A percentile compares a stretch with the other conserved stretches of the same genome.
These are phyloP conservation scores for Drechslera avenae DNA, from an alignment of 2,329 filamentous ascomycete genomes.

Conservation along the genomic window DNA sequence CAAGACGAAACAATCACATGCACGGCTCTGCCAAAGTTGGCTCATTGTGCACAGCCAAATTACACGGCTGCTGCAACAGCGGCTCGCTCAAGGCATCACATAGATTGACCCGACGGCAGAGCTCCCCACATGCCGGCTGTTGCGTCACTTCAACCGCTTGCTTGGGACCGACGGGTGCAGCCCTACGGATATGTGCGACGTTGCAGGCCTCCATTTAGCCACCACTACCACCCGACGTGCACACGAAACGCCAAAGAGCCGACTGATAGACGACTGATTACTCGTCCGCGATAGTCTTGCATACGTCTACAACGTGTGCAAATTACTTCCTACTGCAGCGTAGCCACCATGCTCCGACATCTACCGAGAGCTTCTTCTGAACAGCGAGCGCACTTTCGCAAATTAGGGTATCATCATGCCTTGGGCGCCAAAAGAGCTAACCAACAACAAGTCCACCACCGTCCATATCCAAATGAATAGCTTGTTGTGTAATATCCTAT, in stretches of 20 bases:
- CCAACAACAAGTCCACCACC: not conserved
- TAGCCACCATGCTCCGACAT: no score
- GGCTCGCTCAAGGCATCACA: constrained; percentile 1
- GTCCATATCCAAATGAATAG: not conserved
- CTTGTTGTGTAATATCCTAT: constrained; percentile 4
- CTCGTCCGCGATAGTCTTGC: constrained; percentile 4
- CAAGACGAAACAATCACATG: constrained; percentile 19
- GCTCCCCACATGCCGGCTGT: constrained; percentile 14
- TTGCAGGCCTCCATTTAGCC: constrained; percentile 20
- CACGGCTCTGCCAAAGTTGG: not conserved
- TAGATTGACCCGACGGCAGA: constrained; percentile 17
- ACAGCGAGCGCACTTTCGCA: not conserved
- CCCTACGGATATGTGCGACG: constrained; percentile 15
- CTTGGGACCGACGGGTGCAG: constrained; percentile 17
- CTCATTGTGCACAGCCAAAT: not conserved
- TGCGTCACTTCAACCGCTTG: constrained; percentile 20
- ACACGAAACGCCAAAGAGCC: not conserved
- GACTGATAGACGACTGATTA: not conserved
- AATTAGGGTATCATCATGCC: constrained; percentile 8
- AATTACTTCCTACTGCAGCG: not conserved
- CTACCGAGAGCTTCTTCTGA: no score
- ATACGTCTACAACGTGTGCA: constrained; percentile 3
- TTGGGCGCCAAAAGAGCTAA: not conserved
- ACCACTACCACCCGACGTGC: constrained; percentile 5
- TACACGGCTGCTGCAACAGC: constrained; percentile 7